Evolutionary conservation across 148 eudicot species (phyloP), one percentile per base, ranked within the genome.

Genomic region (Rheum nobile): DNA sequence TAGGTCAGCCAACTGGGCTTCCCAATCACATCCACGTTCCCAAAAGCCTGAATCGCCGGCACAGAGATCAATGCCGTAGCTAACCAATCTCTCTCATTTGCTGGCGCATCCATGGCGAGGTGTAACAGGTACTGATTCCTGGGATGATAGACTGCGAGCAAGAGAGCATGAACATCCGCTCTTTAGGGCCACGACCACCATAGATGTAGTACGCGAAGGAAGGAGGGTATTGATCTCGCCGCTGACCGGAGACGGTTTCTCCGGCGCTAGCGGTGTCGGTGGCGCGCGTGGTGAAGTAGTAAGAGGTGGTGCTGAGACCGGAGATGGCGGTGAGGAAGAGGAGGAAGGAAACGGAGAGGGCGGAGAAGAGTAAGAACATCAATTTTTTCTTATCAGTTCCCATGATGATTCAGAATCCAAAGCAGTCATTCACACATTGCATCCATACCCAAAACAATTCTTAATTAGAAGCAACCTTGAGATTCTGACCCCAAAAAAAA

Each of bases 311-410:
- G 57, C 79, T 80, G 67, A 85, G 85, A 9, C 90, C 89, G 26
- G 84, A 82, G 46, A 91, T 84, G n/a, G 83, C 75, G 14, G 95
- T 89, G 70, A 94, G 61, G 63, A 88, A 84, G 28, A 91, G 59
- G 6, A 94, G 65, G 46, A 85, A 65, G 9, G 97, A 86, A 34
- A 93, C 72, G 37, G 91, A 83, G 3, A 89, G 83, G 24, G 91
- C 89, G 34, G 85, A 78, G 74, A 91, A 88, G 59, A 91, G 89
- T 43, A 88, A 81, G 72, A 85, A 88, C 16, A 94, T 79, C 91
- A 97, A 88, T 83, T 86, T 88, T 87, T 87, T 89, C 81, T 86
- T 86, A 73, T 94, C 93, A 70, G 92, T 85, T 84, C 86, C 92
- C 97, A 92, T 90, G 44, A 48, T 22, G 39, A 71, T 61, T 52